A percentile compares a stretch with the other conserved stretches of the same genome.
Conservation (phyloP, 352 stramenopile species). For the Pythium scleroteichum region DNA sequence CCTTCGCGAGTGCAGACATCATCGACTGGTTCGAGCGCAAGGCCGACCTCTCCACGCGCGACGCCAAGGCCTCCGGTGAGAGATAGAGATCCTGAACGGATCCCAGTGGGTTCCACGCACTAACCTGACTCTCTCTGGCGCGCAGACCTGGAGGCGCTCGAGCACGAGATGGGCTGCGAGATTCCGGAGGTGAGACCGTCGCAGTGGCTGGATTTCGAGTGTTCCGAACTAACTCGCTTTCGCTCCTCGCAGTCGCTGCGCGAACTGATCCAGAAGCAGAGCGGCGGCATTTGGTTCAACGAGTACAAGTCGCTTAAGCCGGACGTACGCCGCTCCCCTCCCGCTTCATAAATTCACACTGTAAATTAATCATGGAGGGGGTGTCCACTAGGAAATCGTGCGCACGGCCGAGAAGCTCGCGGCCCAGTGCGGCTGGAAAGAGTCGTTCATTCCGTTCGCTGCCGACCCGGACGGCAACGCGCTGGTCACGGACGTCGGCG, state of each 20-base stretch:
- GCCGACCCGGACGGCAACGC: slow-evolving; percentile 65
- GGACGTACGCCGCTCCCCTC: too few relatives aligned
- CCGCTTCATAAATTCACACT: too few relatives aligned
- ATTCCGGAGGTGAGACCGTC: slow-evolving; percentile 47
- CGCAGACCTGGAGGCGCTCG: slow-evolving; percentile 69
- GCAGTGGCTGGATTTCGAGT: not conserved
- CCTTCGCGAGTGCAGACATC: slow-evolving; percentile 51
- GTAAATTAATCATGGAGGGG: too few relatives aligned
- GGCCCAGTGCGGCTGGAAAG: slow-evolving; percentile 53
- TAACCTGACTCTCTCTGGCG: too few relatives aligned
- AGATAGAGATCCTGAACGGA: too few relatives aligned
- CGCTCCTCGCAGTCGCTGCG: slow-evolving; percentile 40
- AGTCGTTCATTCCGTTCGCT: slow-evolving; percentile 71
- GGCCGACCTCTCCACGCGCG: slow-evolving; percentile 46
- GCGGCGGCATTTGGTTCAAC: slow-evolving; percentile 82
- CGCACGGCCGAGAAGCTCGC: slow-evolving; percentile 47
- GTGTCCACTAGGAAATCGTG: slow-evolving; percentile 61
- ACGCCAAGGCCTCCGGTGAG: slow-evolving; percentile 50
- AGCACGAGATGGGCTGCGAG: slow-evolving; percentile 62
- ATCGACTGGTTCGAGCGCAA: slow-evolving; percentile 87
- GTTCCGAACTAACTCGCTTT: not conserved
- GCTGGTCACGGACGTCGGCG: slow-evolving; percentile 53
- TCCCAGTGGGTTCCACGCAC: too few relatives aligned
- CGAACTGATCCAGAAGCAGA: slow-evolving; percentile 72
- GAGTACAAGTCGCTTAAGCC: slow-evolving; percentile 74